Conservation (phyloP, 495 filamentous ascomycete species). For the Bathelium albidoporum region DNA sequence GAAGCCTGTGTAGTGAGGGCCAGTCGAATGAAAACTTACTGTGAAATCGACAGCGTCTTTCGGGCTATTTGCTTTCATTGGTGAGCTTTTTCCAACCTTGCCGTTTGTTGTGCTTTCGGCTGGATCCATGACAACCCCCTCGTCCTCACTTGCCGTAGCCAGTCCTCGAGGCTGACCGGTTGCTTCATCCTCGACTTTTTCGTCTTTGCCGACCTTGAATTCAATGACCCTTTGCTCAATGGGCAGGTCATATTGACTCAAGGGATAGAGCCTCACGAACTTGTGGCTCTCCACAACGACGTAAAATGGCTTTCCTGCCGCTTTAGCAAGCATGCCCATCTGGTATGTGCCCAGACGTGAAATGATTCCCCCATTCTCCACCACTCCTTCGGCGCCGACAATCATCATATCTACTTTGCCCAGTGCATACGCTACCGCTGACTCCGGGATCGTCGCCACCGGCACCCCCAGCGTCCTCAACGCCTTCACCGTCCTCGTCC, state of each 20-base stretch:
- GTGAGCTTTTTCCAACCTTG: slow-evolving; percentile 12
- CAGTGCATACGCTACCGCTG: slow-evolving; percentile 76
- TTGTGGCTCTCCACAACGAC: slow-evolving; percentile 94
- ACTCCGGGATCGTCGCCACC: slow-evolving; percentile 72
- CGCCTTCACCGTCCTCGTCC: slow-evolving; percentile 52
- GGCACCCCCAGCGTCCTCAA: slow-evolving; percentile 64
- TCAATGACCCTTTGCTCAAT: slow-evolving; percentile 66
- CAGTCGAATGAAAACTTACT: slow-evolving; percentile 31
- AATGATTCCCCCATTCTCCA: slow-evolving; percentile 88
- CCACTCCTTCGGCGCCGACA: slow-evolving; percentile 87
- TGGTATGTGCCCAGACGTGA: slow-evolving; percentile 86
- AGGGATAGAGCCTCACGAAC: slow-evolving; percentile 72
- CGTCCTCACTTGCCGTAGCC: slow-evolving; percentile 25
- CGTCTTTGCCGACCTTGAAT: slow-evolving; percentile 43
- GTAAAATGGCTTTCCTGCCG: slow-evolving; percentile 70
- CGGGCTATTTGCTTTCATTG: slow-evolving; percentile 4
- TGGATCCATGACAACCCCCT: slow-evolving; percentile 20
- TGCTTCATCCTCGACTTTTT: slow-evolving; percentile 25
- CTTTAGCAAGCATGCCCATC: slow-evolving; percentile 71
- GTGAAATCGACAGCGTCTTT: slow-evolving; percentile 74
- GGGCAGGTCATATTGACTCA: slow-evolving; percentile 67
- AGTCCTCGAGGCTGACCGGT: slow-evolving; percentile 10
- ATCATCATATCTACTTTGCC: slow-evolving; percentile 71
- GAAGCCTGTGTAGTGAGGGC: slow-evolving; percentile 6
- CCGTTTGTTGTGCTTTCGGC: slow-evolving; percentile 10